A percentile compares a stretch with the other conserved stretches of the same genome.
phyloP scores from a whole-genome alignment of 768 basidiomycete species.

The Hypholoma fasciculare region DNA sequence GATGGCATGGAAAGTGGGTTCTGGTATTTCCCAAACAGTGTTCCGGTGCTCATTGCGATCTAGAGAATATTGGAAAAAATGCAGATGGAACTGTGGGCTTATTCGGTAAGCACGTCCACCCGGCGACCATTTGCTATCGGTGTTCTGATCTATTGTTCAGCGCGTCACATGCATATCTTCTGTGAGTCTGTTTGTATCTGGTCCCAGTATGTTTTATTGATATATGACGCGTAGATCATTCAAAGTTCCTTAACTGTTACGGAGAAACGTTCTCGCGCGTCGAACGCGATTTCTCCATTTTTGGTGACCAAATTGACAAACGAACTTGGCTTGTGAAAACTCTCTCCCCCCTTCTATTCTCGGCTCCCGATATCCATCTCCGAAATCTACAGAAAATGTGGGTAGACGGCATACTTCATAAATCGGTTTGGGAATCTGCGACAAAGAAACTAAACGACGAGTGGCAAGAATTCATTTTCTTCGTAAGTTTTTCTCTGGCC shows the following conservation, averaged over 20 bases:
- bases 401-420: constrained; percentile 44
- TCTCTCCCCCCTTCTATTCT: constrained; percentile 47
- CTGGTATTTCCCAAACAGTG: neutral
- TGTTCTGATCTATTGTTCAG: constrained; percentile 19
- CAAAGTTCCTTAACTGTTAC: constrained; percentile 45
- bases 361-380: constrained; percentile 47
- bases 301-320: constrained; percentile 20
- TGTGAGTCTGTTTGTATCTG: constrained; percentile 24
- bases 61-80: constrained; percentile 28
- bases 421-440: constrained; percentile 42
- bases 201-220: neutral
- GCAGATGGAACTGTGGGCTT: constrained; percentile 24
- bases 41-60: neutral
- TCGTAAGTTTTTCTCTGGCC: too few species aligned
- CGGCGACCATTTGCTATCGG: too few species aligned
- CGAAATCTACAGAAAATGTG: constrained; percentile 45
- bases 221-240: constrained; percentile 24
- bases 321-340: constrained; percentile 39
- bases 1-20: constrained; percentile 36
- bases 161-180: constrained; percentile 45
- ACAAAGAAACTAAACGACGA: constrained; percentile 45
- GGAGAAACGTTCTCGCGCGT: constrained; percentile 49
- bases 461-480: constrained; percentile 52
- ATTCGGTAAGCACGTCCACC: constrained; percentile 20
- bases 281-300: constrained; percentile 42